Percentiles rank a stretch among this genome's conserved stretches.
phyloP scores from a whole-genome alignment of 176 grass and related monocot genomes.

The Chloris gayana region DNA sequence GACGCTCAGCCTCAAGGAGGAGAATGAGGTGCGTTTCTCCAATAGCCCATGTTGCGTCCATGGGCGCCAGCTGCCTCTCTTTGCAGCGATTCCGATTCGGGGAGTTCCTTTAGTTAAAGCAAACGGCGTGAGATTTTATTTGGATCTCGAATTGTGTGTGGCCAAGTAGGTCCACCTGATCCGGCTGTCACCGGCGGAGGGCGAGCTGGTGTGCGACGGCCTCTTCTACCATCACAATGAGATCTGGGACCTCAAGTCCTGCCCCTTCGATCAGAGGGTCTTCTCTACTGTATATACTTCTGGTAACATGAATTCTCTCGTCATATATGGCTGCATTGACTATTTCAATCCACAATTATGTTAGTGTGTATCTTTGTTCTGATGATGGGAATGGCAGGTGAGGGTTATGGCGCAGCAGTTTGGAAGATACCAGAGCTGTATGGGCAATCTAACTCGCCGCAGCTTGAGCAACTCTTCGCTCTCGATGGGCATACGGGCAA shows the following conservation, averaged over 20 bases:
- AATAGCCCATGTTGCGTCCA: not conserved
- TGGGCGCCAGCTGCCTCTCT: not conserved
- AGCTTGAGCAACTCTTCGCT: slow-evolving; percentile 73
- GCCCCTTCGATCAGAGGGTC: slow-evolving; percentile 84
- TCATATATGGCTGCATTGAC: not conserved
- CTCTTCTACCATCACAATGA: slow-evolving; percentile 98
- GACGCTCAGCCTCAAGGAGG: slow-evolving; percentile 94
- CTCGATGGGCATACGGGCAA: slow-evolving; percentile 67
- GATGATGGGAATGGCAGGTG: slow-evolving; percentile 52
- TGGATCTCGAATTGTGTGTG: slow-evolving; percentile 35
- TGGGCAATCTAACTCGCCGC: slow-evolving; percentile 75
- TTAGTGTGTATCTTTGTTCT: not conserved
- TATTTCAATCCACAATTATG: slow-evolving; percentile 14
- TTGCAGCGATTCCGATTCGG: not conserved
- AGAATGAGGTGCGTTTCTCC: slow-evolving; percentile 74
- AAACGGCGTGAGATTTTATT: slow-evolving; percentile 27
- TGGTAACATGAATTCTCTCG: slow-evolving; percentile 46
- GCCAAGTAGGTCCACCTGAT: slow-evolving; percentile 90
- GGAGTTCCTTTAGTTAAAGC: not conserved
- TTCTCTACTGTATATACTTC: slow-evolving; percentile 95
- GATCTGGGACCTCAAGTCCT: slow-evolving; percentile 99
- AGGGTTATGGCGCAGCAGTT: slow-evolving; percentile 79
- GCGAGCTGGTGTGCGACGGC: slow-evolving; percentile 87
- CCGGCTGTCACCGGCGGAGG: slow-evolving; percentile 68
- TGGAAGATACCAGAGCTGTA: slow-evolving; percentile 83